phyloP scores from a whole-genome alignment of 2,329 filamentous ascomycete species.

The Penicillium sclerotigenum region DNA sequence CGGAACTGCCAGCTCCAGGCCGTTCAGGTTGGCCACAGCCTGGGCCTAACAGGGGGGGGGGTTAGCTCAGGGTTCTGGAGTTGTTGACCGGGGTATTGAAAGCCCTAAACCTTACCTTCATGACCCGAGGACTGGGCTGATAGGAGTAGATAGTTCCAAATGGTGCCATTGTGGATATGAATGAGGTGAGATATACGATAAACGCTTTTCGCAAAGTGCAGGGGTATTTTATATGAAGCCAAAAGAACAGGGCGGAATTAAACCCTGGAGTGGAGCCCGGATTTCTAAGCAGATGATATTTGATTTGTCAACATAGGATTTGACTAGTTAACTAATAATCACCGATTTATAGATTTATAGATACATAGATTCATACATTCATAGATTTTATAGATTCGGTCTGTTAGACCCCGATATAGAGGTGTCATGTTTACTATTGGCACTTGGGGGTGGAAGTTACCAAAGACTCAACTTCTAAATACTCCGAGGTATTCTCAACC shows the following conservation, averaged over 20 bases:
- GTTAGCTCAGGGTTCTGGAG: not conserved
- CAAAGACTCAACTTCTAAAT: no score
- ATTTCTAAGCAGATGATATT: constrained; percentile 13
- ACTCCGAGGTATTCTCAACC: no score
- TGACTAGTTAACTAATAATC: no score
- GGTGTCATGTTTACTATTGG: no score
- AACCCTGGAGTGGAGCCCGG: constrained; percentile 15
- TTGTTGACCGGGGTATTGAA: not conserved
- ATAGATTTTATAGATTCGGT: no score
- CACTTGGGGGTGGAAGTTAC: no score
- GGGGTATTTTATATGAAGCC: not conserved
- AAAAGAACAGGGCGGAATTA: constrained; percentile 7
- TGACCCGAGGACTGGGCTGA: constrained; percentile 21
- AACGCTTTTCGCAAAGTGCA: not conserved
- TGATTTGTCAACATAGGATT: no score
- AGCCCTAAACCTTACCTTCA: constrained; percentile 25
- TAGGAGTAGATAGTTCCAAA: constrained; percentile 26
- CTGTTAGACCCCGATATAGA: no score
- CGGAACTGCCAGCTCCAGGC: constrained; percentile 25
- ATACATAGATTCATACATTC: no score
- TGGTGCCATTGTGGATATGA: constrained; percentile 21
- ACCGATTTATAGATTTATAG: no score
- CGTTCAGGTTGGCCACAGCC: constrained; percentile 39
- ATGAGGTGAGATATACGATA: constrained; percentile 8
- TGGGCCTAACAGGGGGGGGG: constrained; percentile 18